Evolutionary conservation across 2,329 filamentous ascomycete genomes (phyloP).

Genomic region (Calonectria fujianensis): DNA sequence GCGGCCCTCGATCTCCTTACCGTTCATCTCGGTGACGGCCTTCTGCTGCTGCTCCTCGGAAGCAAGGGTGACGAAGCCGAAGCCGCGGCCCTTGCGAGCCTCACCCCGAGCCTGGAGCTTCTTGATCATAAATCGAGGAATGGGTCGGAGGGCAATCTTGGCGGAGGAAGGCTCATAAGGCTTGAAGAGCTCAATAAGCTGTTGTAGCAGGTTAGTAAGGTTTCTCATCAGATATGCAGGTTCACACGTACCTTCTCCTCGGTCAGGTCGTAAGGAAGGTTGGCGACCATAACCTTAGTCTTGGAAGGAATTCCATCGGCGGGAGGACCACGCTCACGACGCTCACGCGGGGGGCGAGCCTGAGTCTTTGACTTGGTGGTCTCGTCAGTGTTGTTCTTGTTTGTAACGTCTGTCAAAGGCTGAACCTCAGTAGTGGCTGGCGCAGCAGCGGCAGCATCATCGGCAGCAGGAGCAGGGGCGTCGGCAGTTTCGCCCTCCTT

Average conservation of each 20-base stretch:
- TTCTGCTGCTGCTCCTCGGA: slow-evolving; percentile 98
- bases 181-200: slow-evolving; percentile 98
- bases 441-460: slow-evolving; percentile 67
- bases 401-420: slow-evolving; percentile 78
- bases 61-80: slow-evolving; percentile 96
- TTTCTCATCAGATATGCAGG: neutral
- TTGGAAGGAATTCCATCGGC: slow-evolving; percentile 98
- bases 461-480: slow-evolving; percentile 63
- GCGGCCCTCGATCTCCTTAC: slow-evolving; percentile 98
- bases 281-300: slow-evolving; percentile 99
- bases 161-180: slow-evolving; percentile 94
- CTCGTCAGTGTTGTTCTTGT: slow-evolving; percentile 74
- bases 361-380: slow-evolving; percentile 75
- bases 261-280: slow-evolving; percentile 97
- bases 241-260: slow-evolving; percentile 88
- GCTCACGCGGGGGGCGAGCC: slow-evolving; percentile 75
- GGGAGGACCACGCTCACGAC: slow-evolving; percentile 91
- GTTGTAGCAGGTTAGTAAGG: slow-evolving; percentile 51
- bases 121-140: slow-evolving; percentile 99
- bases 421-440: slow-evolving; percentile 72
- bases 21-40: slow-evolving; percentile 98
- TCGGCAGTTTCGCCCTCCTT: slow-evolving; percentile 67
- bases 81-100: slow-evolving; percentile 98
- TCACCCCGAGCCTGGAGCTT: slow-evolving; percentile 99
- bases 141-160: slow-evolving; percentile 98